Evolutionary conservation across 345 rosid genomes (phyloP).

Genomic region (Brassica incana): DNA sequence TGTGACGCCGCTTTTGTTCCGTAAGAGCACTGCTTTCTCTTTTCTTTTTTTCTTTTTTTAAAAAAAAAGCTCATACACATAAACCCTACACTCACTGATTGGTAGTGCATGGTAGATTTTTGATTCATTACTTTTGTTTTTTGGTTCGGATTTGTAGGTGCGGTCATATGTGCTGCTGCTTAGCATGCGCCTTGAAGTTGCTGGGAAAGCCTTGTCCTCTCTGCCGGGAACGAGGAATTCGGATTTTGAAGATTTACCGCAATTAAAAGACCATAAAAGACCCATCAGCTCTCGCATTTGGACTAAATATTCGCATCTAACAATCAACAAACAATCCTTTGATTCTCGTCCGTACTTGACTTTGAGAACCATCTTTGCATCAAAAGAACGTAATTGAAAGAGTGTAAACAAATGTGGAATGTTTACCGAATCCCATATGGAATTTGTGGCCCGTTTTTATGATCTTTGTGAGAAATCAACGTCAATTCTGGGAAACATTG

Average conservation of each 20-base stretch:
- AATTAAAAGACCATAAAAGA: conserved; percentile 42
- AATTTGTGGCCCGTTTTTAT: neutral
- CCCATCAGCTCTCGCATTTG: neutral
- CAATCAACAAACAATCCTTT: neutral
- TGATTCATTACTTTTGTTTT: neutral
- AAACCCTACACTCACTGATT: neutral
- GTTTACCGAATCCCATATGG: neutral
- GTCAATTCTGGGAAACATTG: neutral
- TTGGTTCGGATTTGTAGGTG: conserved; percentile 54
- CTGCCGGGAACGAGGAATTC: conserved; percentile 56
- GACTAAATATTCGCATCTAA: neutral
- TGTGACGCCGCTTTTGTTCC: neutral
- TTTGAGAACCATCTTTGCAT: neutral
- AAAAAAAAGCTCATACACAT: too few species aligned
- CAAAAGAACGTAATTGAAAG: neutral
- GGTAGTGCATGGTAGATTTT: neutral
- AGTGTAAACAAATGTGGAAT: neutral
- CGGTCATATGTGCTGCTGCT: conserved; percentile 92
- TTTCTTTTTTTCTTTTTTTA: too few species aligned
- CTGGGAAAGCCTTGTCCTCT: conserved; percentile 64
- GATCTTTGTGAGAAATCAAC: neutral
- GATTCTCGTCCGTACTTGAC: neutral
- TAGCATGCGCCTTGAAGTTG: conserved; percentile 51
- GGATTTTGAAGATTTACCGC: conserved; percentile 65
- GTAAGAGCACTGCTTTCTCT: neutral